Percentiles rank a stretch among this genome's conserved stretches.
These are phyloP conservation scores for Gossypium rotundifolium DNA, from an alignment of 345 rosid genomes.

Conservation along the genomic window DNA sequence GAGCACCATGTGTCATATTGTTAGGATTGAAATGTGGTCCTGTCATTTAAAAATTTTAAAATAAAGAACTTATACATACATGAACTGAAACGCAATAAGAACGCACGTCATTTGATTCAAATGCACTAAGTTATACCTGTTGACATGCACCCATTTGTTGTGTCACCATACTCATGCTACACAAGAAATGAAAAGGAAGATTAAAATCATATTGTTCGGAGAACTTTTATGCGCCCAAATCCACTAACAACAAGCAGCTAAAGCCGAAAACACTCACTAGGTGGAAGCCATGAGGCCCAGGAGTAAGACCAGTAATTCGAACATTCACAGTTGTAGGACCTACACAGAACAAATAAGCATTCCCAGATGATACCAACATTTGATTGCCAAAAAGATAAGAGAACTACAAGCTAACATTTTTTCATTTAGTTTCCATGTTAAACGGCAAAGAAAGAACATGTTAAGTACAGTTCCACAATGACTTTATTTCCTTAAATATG, in stretches of 20 bases:
- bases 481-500: not conserved
- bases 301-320: slow-evolving; percentile 77
- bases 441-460: not conserved
- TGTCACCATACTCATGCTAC: slow-evolving; percentile 95
- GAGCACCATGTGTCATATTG: slow-evolving; percentile 87
- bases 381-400: not conserved
- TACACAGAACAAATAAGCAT: slow-evolving; percentile 21
- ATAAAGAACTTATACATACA: not conserved
- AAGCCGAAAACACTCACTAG: slow-evolving; percentile 43
- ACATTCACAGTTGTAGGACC: slow-evolving; percentile 91
- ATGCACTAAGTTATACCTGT: slow-evolving; percentile 45
- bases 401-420: not conserved
- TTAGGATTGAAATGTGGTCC: slow-evolving; percentile 97
- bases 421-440: not conserved
- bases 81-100: not conserved
- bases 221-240: not conserved
- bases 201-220: not conserved
- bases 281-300: slow-evolving; percentile 43
- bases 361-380: slow-evolving; percentile 1
- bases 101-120: not conserved
- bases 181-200: slow-evolving; percentile 3
- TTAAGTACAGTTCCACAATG: not conserved
- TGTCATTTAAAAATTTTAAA: slow-evolving; percentile 14
- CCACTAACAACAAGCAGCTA: slow-evolving; percentile 1
- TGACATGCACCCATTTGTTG: slow-evolving; percentile 96